Base-by-base conservation (phyloP, 2,329 filamentous ascomycete genomes). In the Trichoderma sp. region DNA sequence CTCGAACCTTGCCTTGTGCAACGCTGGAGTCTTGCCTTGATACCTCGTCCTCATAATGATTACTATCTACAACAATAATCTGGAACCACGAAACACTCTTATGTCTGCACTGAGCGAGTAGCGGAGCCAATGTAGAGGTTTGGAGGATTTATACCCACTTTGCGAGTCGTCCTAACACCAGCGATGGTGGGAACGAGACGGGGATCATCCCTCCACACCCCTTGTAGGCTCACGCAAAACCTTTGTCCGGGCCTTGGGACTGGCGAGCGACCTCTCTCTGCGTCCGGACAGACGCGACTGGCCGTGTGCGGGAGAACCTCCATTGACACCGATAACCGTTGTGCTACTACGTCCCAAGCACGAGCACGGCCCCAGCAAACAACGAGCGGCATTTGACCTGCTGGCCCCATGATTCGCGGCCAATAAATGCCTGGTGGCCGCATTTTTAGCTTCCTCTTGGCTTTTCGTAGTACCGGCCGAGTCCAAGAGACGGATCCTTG, bases 201-300 rank as follows among this genome's bases (percentile, higher is more conserved):
- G 55, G 63, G 53, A 33, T 27, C 63, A 58, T 47, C 56, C 65
- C 61, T 56, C 68, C 68, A 65, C 68, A 65, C 56, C 68, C 61
- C 59, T 69, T 69, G 61, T 61, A 69, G 68, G 24, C 65, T 49
- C 52, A 57, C 56, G 56, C 65, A 68, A 47, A n/a, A 62, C 63
- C 29, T n/a, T n/a, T 13, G 33, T 62, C n/a, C 16, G 21, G 6
- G 29, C 35, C 10, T 35, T 62, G n/a, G 60, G 60, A 37, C 31
- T 63, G 60, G 60, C 31, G 31, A 63, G 47, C 31, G 63, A 40
- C 63, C 33, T 66, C 43, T 66, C 63, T 16, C 24, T 64, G 31
- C 61, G n/a, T 64, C 29, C 31, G 29, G 27, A 58, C 21, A 27
- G 35, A 27, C 5, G 27, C 37, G 37, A 65, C 40, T 52, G 29